Conservation (phyloP, 192 early-diverging fungal species). For the Rhizoclosmatium sp. region DNA sequence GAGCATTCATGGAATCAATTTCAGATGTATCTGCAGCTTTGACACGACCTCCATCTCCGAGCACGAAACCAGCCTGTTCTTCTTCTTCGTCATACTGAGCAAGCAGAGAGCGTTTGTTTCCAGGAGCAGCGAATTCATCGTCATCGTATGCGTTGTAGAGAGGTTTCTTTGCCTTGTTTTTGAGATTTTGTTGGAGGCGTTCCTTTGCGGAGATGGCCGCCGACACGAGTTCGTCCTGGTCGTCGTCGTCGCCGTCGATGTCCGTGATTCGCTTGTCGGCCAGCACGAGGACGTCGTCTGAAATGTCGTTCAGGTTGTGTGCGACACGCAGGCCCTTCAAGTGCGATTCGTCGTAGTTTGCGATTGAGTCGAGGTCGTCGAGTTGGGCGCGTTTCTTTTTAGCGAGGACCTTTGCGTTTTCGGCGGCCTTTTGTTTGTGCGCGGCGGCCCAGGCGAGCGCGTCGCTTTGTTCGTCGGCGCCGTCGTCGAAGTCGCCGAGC, state of each 20-base stretch:
- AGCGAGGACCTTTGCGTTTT: constrained; percentile 56
- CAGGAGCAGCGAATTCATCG: constrained; percentile 55
- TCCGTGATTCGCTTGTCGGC: constrained; percentile 81
- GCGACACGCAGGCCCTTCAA: constrained; percentile 79
- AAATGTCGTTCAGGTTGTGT: constrained; percentile 74
- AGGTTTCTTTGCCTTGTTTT: constrained; percentile 74
- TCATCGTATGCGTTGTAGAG: constrained; percentile 80
- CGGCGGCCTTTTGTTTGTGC: constrained; percentile 52
- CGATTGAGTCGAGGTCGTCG: neutral
- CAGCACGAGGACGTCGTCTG: constrained; percentile 85
- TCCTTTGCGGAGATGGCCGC: constrained; percentile 73
- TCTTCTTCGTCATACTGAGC: constrained; percentile 85
- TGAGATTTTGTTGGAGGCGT: constrained; percentile 71
- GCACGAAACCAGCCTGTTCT: constrained; percentile 58
- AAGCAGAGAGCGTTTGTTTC: constrained; percentile 64
- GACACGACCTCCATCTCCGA: constrained; percentile 60
- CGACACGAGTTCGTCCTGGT: constrained; percentile 79
- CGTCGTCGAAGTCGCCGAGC: constrained; percentile 59
- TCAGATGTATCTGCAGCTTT: constrained; percentile 25
- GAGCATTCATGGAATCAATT: constrained; percentile 49
- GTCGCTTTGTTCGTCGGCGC: constrained; percentile 33
- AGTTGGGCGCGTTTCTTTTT: constrained; percentile 49
- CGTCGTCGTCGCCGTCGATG: constrained; percentile 55
- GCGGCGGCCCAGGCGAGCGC: constrained; percentile 74
- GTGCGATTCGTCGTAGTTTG: constrained; percentile 48